phyloP scores from a whole-genome alignment of 768 basidiomycete species.

The Amanita phalloides region DNA sequence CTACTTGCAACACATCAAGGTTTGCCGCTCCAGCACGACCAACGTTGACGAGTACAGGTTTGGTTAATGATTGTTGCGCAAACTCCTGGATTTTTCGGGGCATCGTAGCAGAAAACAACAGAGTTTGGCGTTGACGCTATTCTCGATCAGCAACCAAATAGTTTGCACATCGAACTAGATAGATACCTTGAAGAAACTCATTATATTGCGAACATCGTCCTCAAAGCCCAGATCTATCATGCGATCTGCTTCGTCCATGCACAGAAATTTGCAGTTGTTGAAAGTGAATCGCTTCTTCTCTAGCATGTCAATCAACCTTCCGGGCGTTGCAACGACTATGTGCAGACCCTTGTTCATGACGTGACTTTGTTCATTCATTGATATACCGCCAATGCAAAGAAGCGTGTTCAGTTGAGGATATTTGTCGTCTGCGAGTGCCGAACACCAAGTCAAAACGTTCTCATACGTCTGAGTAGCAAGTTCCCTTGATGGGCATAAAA shows the following conservation, averaged over 20 bases:
- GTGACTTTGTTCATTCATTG: slow-evolving; percentile 96
- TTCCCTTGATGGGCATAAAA: slow-evolving; percentile 96
- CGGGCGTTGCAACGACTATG: slow-evolving; percentile 94
- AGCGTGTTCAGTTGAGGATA: slow-evolving; percentile 85
- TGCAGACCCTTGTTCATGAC: slow-evolving; percentile 87
- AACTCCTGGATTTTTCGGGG: slow-evolving; percentile 98
- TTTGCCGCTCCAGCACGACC: slow-evolving; percentile 97
- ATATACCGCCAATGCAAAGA: slow-evolving; percentile 95
- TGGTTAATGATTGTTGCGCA: slow-evolving; percentile 91
- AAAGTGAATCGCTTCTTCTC: slow-evolving; percentile 92
- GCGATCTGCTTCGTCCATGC: slow-evolving; percentile 98
- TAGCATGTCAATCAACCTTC: slow-evolving; percentile 94
- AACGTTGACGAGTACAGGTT: slow-evolving; percentile 92
- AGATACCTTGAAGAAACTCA: slow-evolving; percentile 97
- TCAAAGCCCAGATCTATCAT: slow-evolving; percentile 99
- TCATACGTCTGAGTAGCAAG: slow-evolving; percentile 96
- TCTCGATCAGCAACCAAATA: background rate
- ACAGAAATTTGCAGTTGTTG: slow-evolving; percentile 89
- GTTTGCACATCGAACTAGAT: slow-evolving; percentile 9
- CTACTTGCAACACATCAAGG: slow-evolving; percentile 90
- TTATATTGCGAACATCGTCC: slow-evolving; percentile 96
- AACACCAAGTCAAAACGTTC: slow-evolving; percentile 82
- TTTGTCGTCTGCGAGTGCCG: slow-evolving; percentile 61
- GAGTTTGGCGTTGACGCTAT: slow-evolving; percentile 90
- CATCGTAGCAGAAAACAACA: slow-evolving; percentile 98